These are phyloP conservation scores for Cutaneotrichosporon sp. DNA, from an alignment of 1,284 basidiomycete species.

Conservation along the genomic window DNA sequence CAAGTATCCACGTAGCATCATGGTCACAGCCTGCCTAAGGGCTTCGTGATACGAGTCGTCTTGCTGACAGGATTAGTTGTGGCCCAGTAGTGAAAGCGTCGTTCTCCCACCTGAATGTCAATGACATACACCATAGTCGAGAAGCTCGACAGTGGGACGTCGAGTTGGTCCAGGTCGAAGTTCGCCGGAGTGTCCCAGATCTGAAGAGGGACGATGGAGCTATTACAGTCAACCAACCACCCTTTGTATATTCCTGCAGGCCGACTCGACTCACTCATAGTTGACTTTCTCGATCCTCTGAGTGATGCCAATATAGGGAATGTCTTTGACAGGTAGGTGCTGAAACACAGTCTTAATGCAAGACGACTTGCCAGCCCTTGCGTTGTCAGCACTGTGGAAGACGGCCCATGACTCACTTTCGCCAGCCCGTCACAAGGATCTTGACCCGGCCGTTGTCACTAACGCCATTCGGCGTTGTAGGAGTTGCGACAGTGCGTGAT, in stretches of 20 bases:
- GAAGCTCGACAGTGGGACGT: conserved; percentile 66
- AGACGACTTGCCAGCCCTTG: conserved; percentile 85
- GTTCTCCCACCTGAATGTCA: conserved; percentile 85
- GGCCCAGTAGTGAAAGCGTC: conserved; percentile 6
- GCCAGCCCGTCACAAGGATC: conserved; percentile 70
- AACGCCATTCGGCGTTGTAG: neutral
- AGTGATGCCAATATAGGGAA: conserved; percentile 85
- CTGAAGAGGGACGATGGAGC: conserved; percentile 85
- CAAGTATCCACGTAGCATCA: conserved; percentile 66
- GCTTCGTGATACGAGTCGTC: conserved; percentile 57
- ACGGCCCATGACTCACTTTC: conserved; percentile 55
- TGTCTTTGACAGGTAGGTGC: conserved; percentile 72
- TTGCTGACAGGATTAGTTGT: conserved; percentile 25
- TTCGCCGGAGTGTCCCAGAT: conserved; percentile 94
- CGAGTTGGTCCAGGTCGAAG: conserved; percentile 67
- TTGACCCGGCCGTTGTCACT: conserved; percentile 46
- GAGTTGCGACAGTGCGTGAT: neutral
- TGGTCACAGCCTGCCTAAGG: conserved; percentile 70
- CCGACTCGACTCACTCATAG: conserved; percentile 62
- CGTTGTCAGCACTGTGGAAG: neutral
- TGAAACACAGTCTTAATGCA: conserved; percentile 89
- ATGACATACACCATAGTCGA: conserved; percentile 88
- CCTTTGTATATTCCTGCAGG: neutral
- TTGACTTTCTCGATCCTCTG: conserved; percentile 67
- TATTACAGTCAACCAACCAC: no score